Base-by-base conservation (phyloP, 441 rosid species). In the Croton setiger region DNA sequence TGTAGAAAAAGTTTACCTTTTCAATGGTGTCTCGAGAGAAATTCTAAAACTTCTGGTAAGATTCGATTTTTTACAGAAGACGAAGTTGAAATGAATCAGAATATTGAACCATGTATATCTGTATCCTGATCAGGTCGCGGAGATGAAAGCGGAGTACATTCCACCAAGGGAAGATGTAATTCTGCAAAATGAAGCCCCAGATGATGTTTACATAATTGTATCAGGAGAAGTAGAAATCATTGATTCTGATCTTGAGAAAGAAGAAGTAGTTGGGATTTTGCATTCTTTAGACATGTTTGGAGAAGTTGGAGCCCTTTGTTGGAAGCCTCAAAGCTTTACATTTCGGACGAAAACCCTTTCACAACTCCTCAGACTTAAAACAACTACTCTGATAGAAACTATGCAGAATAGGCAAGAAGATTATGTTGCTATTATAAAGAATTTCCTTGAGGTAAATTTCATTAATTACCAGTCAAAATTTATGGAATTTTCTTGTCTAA, bases 131-230 rank as follows among this genome's bases (percentile, higher is more conserved):
- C 74, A 93, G 98, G 92, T 95, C 17, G 78, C 95, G 0, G 87
- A 90, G 73, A 81, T 92, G 83, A 87, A 87, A 72, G 96, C 96
- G 48, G 97, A 91, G 74, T 89, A 89, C 75, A 87, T 91, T 63
- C 97, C 97, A n/a, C 98, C 98, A 0, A 91, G 83, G 69, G 85
- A 92, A 69, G 99, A 94, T 72, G 90, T 92, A 6, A 82, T 95
- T 18, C 76, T 92, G 80, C 96, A 88, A 57, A 92, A 95, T 70
- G 98, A 92, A 81, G 84, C 90, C 43, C 95, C 98, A 13, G 88
- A 95, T 37, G 99, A 95, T 73, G 78, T 90, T 78, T 95, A 92
- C 85, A 81, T 92, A 39, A 61, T 95, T 69, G 94, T 90, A 44
- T 92, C 98, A 0, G 99, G 99, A 86, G 82, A 91, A 80, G 88